These are phyloP conservation scores for Colletotrichum sp. DNA, from an alignment of 2,329 filamentous ascomycete genomes.

Conservation along the genomic window DNA sequence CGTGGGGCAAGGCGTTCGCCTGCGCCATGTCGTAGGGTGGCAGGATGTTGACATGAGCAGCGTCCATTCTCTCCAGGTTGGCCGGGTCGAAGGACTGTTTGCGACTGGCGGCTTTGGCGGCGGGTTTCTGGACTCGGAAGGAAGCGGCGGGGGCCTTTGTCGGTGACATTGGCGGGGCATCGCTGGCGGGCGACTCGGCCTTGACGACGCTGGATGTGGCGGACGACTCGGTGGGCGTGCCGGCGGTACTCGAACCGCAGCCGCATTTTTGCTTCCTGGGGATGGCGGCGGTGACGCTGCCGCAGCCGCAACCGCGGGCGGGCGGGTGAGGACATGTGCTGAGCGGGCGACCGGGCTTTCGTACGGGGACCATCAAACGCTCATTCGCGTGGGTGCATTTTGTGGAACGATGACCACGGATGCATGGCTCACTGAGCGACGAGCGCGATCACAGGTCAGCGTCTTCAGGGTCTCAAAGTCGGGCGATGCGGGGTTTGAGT, in stretches of 20 bases:
- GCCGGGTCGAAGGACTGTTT: slow-evolving; percentile 57
- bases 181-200: slow-evolving; percentile 29
- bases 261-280: slow-evolving; percentile 62
- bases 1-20: slow-evolving; percentile 7
- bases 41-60: slow-evolving; percentile 55
- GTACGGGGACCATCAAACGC: slow-evolving; percentile 72
- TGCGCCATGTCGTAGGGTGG: slow-evolving; percentile 31
- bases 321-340: slow-evolving; percentile 72
- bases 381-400: slow-evolving; percentile 74
- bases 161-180: slow-evolving; percentile 36
- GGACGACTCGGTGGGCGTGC: slow-evolving; percentile 17
- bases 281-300: slow-evolving; percentile 68
- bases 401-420: slow-evolving; percentile 76
- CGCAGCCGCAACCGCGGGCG: slow-evolving; percentile 65
- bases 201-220: slow-evolving; percentile 21
- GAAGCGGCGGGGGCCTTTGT: slow-evolving; percentile 35
- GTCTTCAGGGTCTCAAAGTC: background rate
- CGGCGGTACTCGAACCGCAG: slow-evolving; percentile 44
- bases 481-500: background rate
- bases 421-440: slow-evolving; percentile 68
- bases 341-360: slow-evolving; percentile 73
- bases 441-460: slow-evolving; percentile 19
- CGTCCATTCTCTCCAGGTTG: slow-evolving; percentile 57
- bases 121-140: slow-evolving; percentile 52
- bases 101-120: slow-evolving; percentile 38